Base-by-base conservation (phyloP, 2,329 filamentous ascomycete species). In the Sporothrix schenckii region DNA sequence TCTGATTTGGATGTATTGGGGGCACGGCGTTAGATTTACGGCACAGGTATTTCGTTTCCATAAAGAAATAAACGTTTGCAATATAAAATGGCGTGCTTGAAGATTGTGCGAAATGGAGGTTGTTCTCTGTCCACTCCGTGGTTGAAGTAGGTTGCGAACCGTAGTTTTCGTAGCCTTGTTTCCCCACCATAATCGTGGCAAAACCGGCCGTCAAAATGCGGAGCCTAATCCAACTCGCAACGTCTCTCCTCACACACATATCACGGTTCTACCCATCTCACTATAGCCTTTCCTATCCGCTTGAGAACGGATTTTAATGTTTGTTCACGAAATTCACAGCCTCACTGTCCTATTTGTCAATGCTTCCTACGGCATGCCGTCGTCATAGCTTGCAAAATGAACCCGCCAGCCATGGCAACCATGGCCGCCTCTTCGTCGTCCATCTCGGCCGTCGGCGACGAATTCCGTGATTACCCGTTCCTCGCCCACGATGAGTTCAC, bases 401-500 rank as follows among this genome's bases (percentile, higher is more conserved):
- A 10, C 61, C 61, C 41, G 44, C 47, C 54, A 34, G 14, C 44
- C 24, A 34, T 30, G 47, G 61, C 41, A 21, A 14, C 19, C 10
- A 39, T 21, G 39, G n/a, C 34, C 14, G 21, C 41, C 1, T 39
- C 47, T 4, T 1, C 27, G 2, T n/a, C 47, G 16, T 66, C 63
- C 10, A 16, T 63, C 4, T 53, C 63, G 7, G 61, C 61, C 61
- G 41, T 34, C 47, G 70, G 77, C 21, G 77, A 78, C 16, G 81
- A 81, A 14, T 84, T 87, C 75, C 75, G 78, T 71, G 80, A 83
- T 66, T 92, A 89, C 76, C 90, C 90, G 7, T 86, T 85, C 71
- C 83, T 92, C 39, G 85, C 80, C 13, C 76, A 80, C 13, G 83
- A 87, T 53, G 89, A 92, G 76, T 92, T 92, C 73, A 80, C 86